Base-by-base conservation (phyloP, 768 basidiomycete species). In the Termitomyces sp. region DNA sequence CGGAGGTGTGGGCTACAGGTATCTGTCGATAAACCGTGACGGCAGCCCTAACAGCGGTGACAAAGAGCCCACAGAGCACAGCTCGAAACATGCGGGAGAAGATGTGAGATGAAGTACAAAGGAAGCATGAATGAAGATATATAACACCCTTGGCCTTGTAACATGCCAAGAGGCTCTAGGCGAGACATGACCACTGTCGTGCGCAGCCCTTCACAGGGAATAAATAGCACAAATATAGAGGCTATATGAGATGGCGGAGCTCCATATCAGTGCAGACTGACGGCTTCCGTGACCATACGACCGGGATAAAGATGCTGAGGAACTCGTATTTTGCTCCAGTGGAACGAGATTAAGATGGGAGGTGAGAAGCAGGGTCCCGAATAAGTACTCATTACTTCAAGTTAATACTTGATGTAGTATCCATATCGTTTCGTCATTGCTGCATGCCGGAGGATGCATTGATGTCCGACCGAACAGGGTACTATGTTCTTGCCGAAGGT, bases 11-110 rank as follows among this genome's bases (percentile, higher is more conserved):
- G 1, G 60, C 63, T 9, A 70, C 58, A 38, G 69, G 71, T 43
- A 66, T 60, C 47, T 74, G 72, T 19, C 69, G 68, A 45, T 74
- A 73, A 4, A 74, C 61, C 0, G 73, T 74, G 27, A 74, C 64
- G 6, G 61, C 25, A 19, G 50, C 65, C 10, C 44, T 55, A 16
- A 45, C 61, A 42, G 54, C 44, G 51, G 53, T 42, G 37, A 57
- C 49, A 12, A 58, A 27, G 35, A 63, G 49, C 25, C 52, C 54
- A 42, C 19, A 58, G 43, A 63, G 51, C 31, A 52, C 40, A 11
- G 50, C 42, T 9, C 49, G 42, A 52, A 57, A 38, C 64, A 63
- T 59, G 19, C 34, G 41, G 17, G 56, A 53, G 34, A 43, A 47
- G 32, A 35, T 40, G 32, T n/a, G 23, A 53, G 19, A n/a, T 37